These are phyloP conservation scores for Pichia kudriavzevii DNA, from an alignment of 1,139 yeast species.

Conservation along the genomic window DNA sequence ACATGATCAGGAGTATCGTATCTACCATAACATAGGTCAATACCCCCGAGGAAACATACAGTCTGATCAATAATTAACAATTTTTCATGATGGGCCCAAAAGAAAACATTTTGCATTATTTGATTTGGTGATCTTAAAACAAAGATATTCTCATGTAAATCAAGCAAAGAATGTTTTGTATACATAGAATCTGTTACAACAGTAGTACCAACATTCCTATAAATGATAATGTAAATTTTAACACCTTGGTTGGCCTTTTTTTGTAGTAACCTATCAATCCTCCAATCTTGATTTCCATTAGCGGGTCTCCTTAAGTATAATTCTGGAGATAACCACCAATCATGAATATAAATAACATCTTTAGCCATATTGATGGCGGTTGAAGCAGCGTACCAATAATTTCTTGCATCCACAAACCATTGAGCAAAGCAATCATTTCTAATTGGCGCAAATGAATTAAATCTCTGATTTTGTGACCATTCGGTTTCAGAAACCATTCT, in stretches of 20 bases:
- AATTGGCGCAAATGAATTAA: constrained; percentile 88
- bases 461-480: constrained; percentile 72
- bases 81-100: constrained; percentile 99
- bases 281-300: constrained; percentile 89
- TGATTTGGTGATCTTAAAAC: constrained; percentile 95
- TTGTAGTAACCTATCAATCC: constrained; percentile 81
- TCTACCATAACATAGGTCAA: constrained; percentile 92
- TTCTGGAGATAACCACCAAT: constrained; percentile 99
- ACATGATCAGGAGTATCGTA: constrained; percentile 97
- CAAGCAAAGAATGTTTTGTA: constrained; percentile 87
- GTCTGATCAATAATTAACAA: constrained; percentile 81
- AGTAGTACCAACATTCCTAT: constrained; percentile 89
- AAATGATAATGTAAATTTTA: constrained; percentile 85
- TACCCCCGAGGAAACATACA: constrained; percentile 88
- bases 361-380: constrained; percentile 90
- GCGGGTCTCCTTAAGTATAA: constrained; percentile 89
- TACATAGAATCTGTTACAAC: constrained; percentile 91
- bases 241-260: constrained; percentile 94
- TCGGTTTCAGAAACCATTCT: constrained; percentile 60
- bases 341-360: constrained; percentile 91
- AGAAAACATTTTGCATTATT: constrained; percentile 82
- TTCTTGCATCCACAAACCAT: constrained; percentile 96
- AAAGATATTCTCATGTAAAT: constrained; percentile 78
- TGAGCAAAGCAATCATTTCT: constrained; percentile 81
- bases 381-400: constrained; percentile 93